phyloP scores from a whole-genome alignment of 2,329 filamentous ascomycete genomes.

The Penicillium sp. region DNA sequence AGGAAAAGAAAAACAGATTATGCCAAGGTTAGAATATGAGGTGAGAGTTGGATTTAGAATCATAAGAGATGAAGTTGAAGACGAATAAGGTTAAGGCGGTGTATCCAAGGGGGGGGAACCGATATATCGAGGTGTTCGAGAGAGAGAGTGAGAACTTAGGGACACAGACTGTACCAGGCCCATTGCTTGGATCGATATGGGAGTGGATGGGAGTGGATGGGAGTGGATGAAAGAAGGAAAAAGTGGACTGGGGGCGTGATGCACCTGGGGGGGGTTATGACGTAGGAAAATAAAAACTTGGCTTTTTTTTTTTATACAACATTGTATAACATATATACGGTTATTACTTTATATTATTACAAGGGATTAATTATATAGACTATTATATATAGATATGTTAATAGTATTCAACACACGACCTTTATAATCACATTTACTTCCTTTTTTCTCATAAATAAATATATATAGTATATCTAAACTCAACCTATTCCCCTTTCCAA shows the following conservation, averaged over 20 bases:
- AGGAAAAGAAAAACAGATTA: constrained; percentile 6
- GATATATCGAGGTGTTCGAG: not conserved
- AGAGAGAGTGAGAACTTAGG: constrained; percentile 5
- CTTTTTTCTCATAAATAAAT: too few species aligned
- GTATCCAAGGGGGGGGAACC: not conserved
- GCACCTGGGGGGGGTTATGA: constrained; percentile 33
- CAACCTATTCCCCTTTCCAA: not conserved
- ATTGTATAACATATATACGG: too few species aligned
- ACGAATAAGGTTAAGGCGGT: constrained; percentile 20
- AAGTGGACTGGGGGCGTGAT: constrained; percentile 25
- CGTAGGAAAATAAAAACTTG: constrained; percentile 27
- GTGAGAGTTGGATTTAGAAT: constrained; percentile 13
- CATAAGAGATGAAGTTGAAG: not conserved
- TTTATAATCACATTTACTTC: too few species aligned
- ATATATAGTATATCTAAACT: not conserved
- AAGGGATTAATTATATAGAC: too few species aligned
- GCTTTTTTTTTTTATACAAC: not conserved
- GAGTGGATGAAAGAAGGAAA: constrained; percentile 8
- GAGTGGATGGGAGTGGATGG: constrained; percentile 25
- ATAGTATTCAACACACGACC: too few species aligned
- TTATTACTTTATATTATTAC: not conserved
- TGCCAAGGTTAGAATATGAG: constrained; percentile 6
- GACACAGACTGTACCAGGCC: constrained; percentile 19
- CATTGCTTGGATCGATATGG: constrained; percentile 26
- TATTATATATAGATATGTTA: too few species aligned